A percentile compares a stretch with the other conserved stretches of the same genome.
Evolutionary conservation across 2,329 filamentous ascomycete species (phyloP).

Genomic region (Aspergillus sp.): DNA sequence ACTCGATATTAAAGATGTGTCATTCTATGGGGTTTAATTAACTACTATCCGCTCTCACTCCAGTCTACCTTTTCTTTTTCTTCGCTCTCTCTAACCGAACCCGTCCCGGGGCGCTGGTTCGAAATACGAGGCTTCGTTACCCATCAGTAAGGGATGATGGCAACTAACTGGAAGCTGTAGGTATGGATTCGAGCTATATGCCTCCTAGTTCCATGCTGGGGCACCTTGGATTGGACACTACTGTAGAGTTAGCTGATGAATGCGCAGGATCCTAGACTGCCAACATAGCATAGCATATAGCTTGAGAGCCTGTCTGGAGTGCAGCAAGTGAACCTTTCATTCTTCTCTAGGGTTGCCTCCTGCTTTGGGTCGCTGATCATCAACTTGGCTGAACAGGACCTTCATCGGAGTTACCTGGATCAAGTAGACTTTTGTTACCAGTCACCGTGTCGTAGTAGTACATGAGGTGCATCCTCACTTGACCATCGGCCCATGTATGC

Average conservation of each 20-base stretch:
- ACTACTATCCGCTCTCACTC: background rate
- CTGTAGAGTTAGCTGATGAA: background rate
- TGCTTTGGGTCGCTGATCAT: background rate
- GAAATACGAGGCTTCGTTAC: background rate
- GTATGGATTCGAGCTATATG: background rate
- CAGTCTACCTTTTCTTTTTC: background rate
- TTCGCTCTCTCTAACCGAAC: background rate
- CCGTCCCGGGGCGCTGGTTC: conserved; percentile 4
- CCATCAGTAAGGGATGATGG: background rate
- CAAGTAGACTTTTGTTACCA: conserved; percentile 7
- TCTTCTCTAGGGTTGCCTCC: background rate
- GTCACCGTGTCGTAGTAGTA: conserved; percentile 1
- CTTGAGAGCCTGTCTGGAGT: background rate
- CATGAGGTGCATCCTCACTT: conserved; percentile 13
- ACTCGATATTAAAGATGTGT: too few relatives aligned
- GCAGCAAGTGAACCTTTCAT: background rate
- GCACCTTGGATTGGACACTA: background rate
- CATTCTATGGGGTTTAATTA: too few relatives aligned
- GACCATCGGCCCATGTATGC: conserved; percentile 17
- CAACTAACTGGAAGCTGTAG: background rate
- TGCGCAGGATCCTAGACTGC: too few relatives aligned
- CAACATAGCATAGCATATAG: background rate
- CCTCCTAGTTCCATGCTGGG: background rate
- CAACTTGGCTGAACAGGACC: conserved; percentile 4
- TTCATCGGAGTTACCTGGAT: background rate